These are phyloP conservation scores for Backusella parvicylindrica DNA, from an alignment of 192 early-diverging fungal genomes.

Conservation along the genomic window DNA sequence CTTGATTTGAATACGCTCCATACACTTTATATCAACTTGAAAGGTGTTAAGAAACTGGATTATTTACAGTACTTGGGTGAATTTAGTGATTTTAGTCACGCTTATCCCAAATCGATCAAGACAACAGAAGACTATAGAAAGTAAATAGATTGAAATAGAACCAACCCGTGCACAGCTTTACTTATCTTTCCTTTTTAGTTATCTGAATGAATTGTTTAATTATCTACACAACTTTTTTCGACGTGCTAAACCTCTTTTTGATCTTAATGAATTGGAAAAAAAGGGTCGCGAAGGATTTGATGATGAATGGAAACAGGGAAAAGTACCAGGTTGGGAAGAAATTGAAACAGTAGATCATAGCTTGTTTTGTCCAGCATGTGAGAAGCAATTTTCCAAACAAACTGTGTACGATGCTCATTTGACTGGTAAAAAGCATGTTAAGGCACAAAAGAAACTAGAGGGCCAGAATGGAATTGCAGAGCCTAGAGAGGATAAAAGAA, in stretches of 20 bases:
- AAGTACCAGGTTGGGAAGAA: conserved; percentile 62
- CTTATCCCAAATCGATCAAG: conserved; percentile 57
- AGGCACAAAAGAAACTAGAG: conserved; percentile 56
- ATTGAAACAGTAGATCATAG: conserved; percentile 34
- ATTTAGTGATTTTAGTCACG: conserved; percentile 57
- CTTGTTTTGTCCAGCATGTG: conserved; percentile 73
- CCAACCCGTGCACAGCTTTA: background rate
- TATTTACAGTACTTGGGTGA: conserved; percentile 69
- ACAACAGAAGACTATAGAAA: conserved; percentile 51
- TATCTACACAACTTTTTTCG: conserved; percentile 78
- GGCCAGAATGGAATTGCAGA: conserved; percentile 22
- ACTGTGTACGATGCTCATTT: conserved; percentile 85
- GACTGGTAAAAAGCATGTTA: conserved; percentile 89
- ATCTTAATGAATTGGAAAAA: conserved; percentile 54
- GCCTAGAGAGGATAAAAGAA: conserved; percentile 48
- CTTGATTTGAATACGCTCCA: conserved; percentile 83
- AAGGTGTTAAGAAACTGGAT: conserved; percentile 50
- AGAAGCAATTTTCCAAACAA: conserved; percentile 80
- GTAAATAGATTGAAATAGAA: conserved; percentile 36
- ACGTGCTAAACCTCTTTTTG: conserved; percentile 73
- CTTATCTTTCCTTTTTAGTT: conserved; percentile 34
- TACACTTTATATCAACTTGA: conserved; percentile 82
- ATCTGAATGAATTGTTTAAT: conserved; percentile 52
- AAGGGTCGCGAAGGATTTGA: conserved; percentile 57
- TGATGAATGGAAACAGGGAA: conserved; percentile 52